Conservation (phyloP, 768 basidiomycete species). For the Polyporus arcularius region DNA sequence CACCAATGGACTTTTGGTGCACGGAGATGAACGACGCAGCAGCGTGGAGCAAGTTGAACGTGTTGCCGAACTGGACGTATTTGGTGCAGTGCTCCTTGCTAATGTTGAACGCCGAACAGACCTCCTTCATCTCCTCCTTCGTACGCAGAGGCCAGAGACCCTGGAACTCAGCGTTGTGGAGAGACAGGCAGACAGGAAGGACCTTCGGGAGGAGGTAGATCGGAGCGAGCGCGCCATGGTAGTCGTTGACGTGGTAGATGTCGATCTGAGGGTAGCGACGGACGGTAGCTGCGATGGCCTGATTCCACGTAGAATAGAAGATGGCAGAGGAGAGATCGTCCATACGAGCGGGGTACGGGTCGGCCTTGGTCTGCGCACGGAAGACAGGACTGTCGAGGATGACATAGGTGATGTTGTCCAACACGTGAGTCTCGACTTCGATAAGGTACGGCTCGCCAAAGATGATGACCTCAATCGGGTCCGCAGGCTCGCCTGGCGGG, state of each 20-base stretch:
- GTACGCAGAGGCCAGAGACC: slow-evolving; percentile 95
- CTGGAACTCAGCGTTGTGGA: slow-evolving; percentile 98
- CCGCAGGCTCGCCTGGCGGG: slow-evolving; percentile 86
- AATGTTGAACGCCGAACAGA: slow-evolving; percentile 97
- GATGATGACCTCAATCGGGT: slow-evolving; percentile 95
- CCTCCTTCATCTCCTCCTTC: slow-evolving; percentile 98
- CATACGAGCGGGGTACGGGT: slow-evolving; percentile 96
- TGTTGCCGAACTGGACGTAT: slow-evolving; percentile 98
- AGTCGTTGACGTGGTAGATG: slow-evolving; percentile 94
- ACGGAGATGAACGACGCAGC: slow-evolving; percentile 90
- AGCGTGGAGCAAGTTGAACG: slow-evolving; percentile 93
- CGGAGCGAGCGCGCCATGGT: slow-evolving; percentile 89
- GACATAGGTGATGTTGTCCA: slow-evolving; percentile 96
- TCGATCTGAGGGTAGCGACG: slow-evolving; percentile 85
- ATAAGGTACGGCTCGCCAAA: slow-evolving; percentile 95
- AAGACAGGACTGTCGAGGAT: slow-evolving; percentile 95
- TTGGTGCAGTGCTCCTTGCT: slow-evolving; percentile 95
- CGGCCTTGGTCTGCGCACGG: slow-evolving; percentile 93
- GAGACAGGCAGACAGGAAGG: slow-evolving; percentile 84
- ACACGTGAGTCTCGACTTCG: slow-evolving; percentile 88
- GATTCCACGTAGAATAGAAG: slow-evolving; percentile 98
- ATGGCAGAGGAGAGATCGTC: slow-evolving; percentile 95
- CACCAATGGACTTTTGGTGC: slow-evolving; percentile 92
- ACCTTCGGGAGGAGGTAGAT: slow-evolving; percentile 93
- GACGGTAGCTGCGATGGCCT: slow-evolving; percentile 91